A percentile compares a stretch with the other conserved stretches of the same genome.
phyloP scores from a whole-genome alignment of 257 asterid genomes.

The Cinchona pubescens region DNA sequence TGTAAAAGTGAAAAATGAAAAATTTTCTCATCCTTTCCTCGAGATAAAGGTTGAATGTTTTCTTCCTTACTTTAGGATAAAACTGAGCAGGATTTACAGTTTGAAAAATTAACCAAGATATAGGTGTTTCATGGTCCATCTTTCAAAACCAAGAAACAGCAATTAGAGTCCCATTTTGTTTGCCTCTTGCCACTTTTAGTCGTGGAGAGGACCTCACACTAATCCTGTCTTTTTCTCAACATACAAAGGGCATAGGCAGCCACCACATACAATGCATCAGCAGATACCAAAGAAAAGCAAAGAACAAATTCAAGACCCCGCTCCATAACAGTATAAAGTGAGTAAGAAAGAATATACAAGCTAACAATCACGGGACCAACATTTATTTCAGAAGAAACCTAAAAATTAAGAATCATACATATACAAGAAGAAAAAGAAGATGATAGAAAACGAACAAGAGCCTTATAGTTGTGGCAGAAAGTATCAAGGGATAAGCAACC shows the following conservation, averaged over 20 bases:
- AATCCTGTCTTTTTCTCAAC: slow-evolving; percentile 17
- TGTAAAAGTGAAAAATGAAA: neutral
- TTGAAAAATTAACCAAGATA: neutral
- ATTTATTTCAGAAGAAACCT: neutral
- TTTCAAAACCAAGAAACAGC: too few species aligned
- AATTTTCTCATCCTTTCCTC: neutral
- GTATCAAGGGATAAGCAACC: neutral
- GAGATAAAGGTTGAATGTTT: neutral
- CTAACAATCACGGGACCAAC: slow-evolving; percentile 5
- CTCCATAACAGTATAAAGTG: neutral
- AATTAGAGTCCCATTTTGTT: neutral
- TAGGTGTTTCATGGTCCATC: neutral
- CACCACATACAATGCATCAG: slow-evolving; percentile 7
- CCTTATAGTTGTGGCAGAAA: neutral
- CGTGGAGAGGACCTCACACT: neutral
- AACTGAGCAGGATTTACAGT: too few species aligned
- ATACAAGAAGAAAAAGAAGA: neutral
- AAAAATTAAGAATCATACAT: neutral
- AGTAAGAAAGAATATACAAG: neutral
- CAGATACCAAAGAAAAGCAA: slow-evolving; percentile 7
- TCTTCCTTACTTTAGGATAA: too few species aligned
- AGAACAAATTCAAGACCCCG: slow-evolving; percentile 21
- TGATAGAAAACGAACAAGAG: neutral
- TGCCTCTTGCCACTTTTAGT: neutral
- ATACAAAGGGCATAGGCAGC: slow-evolving; percentile 1